These are phyloP conservation scores for Chamaenerion angustifolium DNA, from an alignment of 345 rosid genomes.

Conservation along the genomic window DNA sequence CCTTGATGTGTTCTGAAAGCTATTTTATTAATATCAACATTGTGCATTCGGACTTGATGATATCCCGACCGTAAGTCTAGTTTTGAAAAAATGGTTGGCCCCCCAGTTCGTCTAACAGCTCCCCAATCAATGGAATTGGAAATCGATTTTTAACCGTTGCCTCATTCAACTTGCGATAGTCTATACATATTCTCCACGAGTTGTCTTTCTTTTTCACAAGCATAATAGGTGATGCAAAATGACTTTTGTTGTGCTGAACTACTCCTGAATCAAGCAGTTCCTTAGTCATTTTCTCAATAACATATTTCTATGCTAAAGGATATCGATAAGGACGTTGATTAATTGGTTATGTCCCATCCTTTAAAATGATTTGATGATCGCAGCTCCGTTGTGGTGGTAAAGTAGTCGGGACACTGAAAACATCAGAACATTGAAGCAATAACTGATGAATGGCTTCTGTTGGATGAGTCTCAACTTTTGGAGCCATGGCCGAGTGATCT, in stretches of 20 bases:
- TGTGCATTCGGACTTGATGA: not conserved
- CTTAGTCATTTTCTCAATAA: not conserved
- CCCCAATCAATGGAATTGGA: not conserved
- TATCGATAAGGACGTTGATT: constrained; percentile 1
- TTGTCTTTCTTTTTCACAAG: constrained; percentile 5
- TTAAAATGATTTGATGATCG: not conserved
- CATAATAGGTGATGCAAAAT: constrained; percentile 1
- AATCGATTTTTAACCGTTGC: not conserved
- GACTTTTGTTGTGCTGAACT: not conserved
- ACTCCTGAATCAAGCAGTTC: not conserved
- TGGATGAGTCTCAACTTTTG: too few relatives aligned
- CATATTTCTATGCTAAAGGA: constrained; percentile 4
- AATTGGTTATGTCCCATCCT: constrained; percentile 1
- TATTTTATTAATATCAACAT: not conserved
- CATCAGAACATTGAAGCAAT: not conserved
- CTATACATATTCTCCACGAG: not conserved
- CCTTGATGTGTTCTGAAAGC: not conserved
- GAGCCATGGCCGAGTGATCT: too few relatives aligned
- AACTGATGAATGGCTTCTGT: not conserved
- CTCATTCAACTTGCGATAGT: not conserved
- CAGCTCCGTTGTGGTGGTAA: too few relatives aligned
- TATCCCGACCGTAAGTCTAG: not conserved
- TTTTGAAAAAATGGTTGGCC: not conserved
- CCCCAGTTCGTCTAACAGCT: constrained; percentile 1
- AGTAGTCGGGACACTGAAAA: not conserved